Percentiles rank a stretch among this genome's conserved stretches.
Conservation (phyloP, 257 asterid species). For the Fraxinus excelsior region DNA sequence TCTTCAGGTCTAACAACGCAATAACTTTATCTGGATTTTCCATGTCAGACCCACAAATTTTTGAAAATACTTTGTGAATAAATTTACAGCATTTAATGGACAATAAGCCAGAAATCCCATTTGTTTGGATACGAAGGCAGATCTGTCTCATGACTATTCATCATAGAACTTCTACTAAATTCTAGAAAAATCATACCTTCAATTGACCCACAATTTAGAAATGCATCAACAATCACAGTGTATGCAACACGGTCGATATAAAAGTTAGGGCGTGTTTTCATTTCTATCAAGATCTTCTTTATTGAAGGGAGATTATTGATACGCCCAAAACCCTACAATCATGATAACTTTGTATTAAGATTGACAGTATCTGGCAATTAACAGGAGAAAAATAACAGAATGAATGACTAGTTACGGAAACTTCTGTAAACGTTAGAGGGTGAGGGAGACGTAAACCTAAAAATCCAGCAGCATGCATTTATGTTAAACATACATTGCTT, state of each 20-base stretch:
- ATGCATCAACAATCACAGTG: slow-evolving; percentile 56
- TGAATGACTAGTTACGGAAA: not conserved
- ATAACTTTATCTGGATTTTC: slow-evolving; percentile 3
- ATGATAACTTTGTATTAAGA: slow-evolving; percentile 10
- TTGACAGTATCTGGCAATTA: not conserved
- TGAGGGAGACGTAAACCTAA: not conserved
- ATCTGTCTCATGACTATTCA: slow-evolving; percentile 12
- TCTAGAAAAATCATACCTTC: slow-evolving; percentile 44
- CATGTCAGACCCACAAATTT: not conserved
- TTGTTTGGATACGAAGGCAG: not conserved
- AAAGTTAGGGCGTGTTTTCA: slow-evolving; percentile 48
- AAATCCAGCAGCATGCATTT: not conserved
- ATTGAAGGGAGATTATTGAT: slow-evolving; percentile 51
- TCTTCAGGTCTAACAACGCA: slow-evolving; percentile 7
- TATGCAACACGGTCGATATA: slow-evolving; percentile 70
- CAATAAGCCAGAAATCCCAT: not conserved
- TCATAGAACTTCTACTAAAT: slow-evolving; percentile 10
- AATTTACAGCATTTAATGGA: not conserved
- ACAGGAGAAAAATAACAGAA: not conserved
- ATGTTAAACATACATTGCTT: too few species aligned
- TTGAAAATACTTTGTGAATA: not conserved
- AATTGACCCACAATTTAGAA: slow-evolving; percentile 59
- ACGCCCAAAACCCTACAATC: slow-evolving; percentile 58
- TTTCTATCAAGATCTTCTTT: slow-evolving; percentile 50
- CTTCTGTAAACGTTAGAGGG: not conserved